phyloP scores from a whole-genome alignment of 2,329 filamentous ascomycete species.

The Aschersonia sp. region DNA sequence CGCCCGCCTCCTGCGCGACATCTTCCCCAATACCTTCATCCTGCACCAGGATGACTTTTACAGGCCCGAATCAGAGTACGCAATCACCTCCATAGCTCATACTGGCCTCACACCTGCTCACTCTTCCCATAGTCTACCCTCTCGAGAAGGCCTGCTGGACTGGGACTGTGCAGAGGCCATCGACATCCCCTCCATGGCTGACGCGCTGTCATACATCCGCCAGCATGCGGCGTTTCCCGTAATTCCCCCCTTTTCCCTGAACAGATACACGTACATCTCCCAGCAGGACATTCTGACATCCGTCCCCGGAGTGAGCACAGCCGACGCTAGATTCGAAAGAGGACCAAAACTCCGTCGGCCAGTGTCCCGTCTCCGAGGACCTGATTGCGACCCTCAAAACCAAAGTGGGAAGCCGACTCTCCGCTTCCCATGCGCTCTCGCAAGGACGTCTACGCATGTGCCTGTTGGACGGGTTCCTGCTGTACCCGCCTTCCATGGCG shows the following conservation, averaged over 20 bases:
- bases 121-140: conserved; percentile 31
- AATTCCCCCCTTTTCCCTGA: conserved; percentile 2
- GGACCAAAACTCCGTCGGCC: conserved; percentile 46
- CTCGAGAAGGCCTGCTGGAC: conserved; percentile 53
- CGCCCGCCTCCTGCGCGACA: conserved; percentile 66
- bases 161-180: conserved; percentile 85
- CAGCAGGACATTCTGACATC: background rate
- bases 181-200: conserved; percentile 52
- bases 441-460: conserved; percentile 34
- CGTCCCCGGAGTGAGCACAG: conserved; percentile 4
- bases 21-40: conserved; percentile 68
- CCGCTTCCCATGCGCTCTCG: conserved; percentile 24
- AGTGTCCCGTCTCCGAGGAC: conserved; percentile 33
- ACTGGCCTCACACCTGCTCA: background rate
- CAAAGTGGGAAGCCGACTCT: conserved; percentile 32
- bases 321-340: conserved; percentile 26
- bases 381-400: conserved; percentile 30
- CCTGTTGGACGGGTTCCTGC: conserved; percentile 77
- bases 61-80: conserved; percentile 56
- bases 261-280: background rate
- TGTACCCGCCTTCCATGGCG: conserved; percentile 48
- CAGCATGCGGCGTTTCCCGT: conserved; percentile 51
- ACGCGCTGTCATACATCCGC: conserved; percentile 57
- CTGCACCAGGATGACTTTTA: conserved; percentile 97
- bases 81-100: too few relatives aligned